Evolutionary conservation across 2,329 filamentous ascomycete genomes (phyloP).

Genomic region (Pseudogymnoascus sp.): DNA sequence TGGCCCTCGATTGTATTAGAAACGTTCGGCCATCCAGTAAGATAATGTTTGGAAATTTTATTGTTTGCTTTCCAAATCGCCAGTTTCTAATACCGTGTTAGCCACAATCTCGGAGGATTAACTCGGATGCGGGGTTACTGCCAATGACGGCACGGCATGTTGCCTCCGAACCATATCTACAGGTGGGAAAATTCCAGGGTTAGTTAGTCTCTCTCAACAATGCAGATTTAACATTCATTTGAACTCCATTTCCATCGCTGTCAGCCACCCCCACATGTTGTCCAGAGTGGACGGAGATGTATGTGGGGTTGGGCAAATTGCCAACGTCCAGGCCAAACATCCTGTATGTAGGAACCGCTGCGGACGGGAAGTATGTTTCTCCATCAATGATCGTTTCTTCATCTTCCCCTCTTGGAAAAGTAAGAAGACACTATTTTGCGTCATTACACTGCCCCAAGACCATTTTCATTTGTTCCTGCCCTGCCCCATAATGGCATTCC

Average conservation of each 20-base stretch:
- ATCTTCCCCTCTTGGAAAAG: background rate
- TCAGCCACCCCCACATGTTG: slow-evolving; percentile 3
- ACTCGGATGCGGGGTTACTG: background rate
- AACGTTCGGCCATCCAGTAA: background rate
- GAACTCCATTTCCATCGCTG: background rate
- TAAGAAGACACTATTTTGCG: background rate
- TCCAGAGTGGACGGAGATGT: background rate
- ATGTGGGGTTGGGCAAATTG: slow-evolving; percentile 1
- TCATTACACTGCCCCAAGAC: background rate
- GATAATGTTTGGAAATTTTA: background rate
- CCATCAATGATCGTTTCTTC: slow-evolving; percentile 4
- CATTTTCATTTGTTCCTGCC: background rate
- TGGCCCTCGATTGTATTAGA: background rate
- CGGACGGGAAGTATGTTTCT: slow-evolving; percentile 1
- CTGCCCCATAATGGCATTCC: background rate
- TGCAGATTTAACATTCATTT: background rate
- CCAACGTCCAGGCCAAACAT: background rate
- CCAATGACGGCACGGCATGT: background rate
- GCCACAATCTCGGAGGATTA: background rate
- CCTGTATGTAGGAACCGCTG: background rate
- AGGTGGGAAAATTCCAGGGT: background rate
- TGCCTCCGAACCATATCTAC: background rate
- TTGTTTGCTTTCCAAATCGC: background rate
- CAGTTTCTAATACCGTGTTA: background rate
- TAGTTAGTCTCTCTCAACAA: background rate